These are phyloP conservation scores for Musa itinerans DNA, from an alignment of 176 grass and related monocot genomes.

Conservation along the genomic window DNA sequence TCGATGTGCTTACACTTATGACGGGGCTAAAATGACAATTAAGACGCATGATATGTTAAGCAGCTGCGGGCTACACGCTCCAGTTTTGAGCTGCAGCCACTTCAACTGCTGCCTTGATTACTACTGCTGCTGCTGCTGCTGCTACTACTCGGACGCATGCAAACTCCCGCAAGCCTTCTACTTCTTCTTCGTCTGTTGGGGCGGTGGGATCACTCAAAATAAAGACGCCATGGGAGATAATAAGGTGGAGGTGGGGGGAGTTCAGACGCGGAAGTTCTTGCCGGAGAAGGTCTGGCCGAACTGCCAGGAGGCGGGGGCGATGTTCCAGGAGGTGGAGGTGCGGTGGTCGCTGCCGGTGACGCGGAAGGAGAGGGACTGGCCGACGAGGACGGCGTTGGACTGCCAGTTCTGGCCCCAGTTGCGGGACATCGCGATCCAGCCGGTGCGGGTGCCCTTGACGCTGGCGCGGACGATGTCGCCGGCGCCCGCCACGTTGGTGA, in stretches of 20 bases:
- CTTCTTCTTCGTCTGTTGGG: no score
- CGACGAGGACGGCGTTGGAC: slow-evolving; percentile 33
- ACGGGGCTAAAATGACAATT: no score
- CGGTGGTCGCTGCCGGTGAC: slow-evolving; percentile 34
- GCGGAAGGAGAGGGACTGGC: slow-evolving; percentile 36
- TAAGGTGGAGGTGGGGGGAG: background rate
- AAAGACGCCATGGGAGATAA: no score
- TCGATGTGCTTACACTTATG: no score
- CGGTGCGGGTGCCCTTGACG: slow-evolving; percentile 30
- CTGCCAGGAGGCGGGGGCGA: slow-evolving; percentile 32
- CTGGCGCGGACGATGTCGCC: slow-evolving; percentile 35
- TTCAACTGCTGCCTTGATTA: slow-evolving; percentile 12
- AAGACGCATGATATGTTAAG: background rate
- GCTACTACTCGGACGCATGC: no score
- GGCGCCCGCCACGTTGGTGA: slow-evolving; percentile 45
- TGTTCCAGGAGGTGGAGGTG: slow-evolving; percentile 41
- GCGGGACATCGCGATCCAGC: slow-evolving; percentile 29
- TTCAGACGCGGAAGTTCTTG: slow-evolving; percentile 42
- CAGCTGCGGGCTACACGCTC: slow-evolving; percentile 27
- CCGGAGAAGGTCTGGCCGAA: slow-evolving; percentile 42
- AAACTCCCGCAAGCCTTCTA: no score
- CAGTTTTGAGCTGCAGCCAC: slow-evolving; percentile 29
- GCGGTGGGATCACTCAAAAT: no score
- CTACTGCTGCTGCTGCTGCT: no score
- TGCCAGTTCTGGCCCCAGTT: slow-evolving; percentile 35